A percentile compares a stretch with the other conserved stretches of the same genome.
These are phyloP conservation scores for Mycosphaerella sp. DNA, from an alignment of 2,329 filamentous ascomycete genomes.

Conservation along the genomic window DNA sequence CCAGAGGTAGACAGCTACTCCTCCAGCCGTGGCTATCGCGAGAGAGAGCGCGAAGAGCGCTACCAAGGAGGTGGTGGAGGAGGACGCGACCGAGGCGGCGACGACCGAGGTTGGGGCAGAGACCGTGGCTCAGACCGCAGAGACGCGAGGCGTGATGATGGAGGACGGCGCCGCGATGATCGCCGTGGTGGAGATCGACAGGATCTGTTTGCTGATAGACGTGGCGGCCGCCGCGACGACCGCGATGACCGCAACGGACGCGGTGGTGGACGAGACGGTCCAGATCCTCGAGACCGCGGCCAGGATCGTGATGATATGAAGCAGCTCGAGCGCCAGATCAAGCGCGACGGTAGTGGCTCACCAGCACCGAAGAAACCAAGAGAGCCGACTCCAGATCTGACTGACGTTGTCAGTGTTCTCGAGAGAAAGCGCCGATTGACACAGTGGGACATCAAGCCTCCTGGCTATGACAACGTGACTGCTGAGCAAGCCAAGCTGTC, in stretches of 20 bases:
- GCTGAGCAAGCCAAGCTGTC: slow-evolving; percentile 98
- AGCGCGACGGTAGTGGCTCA: slow-evolving; percentile 61
- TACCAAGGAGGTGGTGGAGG: slow-evolving; percentile 56
- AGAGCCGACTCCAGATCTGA: slow-evolving; percentile 93
- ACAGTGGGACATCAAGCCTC: slow-evolving; percentile 99
- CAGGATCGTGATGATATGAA: slow-evolving; percentile 34
- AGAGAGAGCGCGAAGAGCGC: slow-evolving; percentile 87
- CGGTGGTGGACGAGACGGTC: slow-evolving; percentile 34
- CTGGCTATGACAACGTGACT: slow-evolving; percentile 95
- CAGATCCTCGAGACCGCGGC: slow-evolving; percentile 34
- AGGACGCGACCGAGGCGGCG: slow-evolving; percentile 17
- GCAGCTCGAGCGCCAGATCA: slow-evolving; percentile 35
- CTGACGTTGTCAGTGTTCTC: slow-evolving; percentile 72
- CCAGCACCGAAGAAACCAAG: slow-evolving; percentile 81
- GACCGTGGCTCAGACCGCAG: slow-evolving; percentile 65
- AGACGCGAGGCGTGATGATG: slow-evolving; percentile 52
- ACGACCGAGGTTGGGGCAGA: slow-evolving; percentile 55
- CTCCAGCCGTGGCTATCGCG: slow-evolving; percentile 84
- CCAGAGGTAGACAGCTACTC: slow-evolving; percentile 77
- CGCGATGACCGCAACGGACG: slow-evolving; percentile 37
- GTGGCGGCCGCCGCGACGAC: slow-evolving; percentile 36
- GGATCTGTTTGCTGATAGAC: slow-evolving; percentile 29
- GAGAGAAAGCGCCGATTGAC: slow-evolving; percentile 88
- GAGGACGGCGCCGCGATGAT: slow-evolving; percentile 39
- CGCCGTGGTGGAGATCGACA: slow-evolving; percentile 40